Evolutionary conservation across 306 rosid species (phyloP), one percentile per base, ranked within the genome.

Genomic region (Glycine tomentella): DNA sequence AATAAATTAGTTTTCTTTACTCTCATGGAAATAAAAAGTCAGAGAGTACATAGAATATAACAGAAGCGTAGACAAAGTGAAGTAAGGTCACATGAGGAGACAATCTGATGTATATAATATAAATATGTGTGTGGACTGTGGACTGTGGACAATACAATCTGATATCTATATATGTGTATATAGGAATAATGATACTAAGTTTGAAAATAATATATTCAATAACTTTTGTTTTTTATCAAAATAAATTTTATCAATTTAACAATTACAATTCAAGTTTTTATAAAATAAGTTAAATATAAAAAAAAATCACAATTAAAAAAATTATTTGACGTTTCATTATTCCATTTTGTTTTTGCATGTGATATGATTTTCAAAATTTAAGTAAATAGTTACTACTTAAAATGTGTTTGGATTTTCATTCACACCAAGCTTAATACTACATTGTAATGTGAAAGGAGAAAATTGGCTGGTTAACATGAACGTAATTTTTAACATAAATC

Each of bases 1-100:
- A 62, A 50, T 10, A 38, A 55, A 13, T 48, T 85, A 44, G 13
- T 33, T 79, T 74, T 74, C 72, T 33, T 58, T 65, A 20, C 73
- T 53, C 61, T 12, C 45, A 62, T 11, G 55, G 62, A 83, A 51
- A 64, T 72, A 65, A 79, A 36, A 20, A 74, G 66, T 82, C 80
- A 76, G 78, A 80, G 63, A 50, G 79, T 80, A 70, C 33, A 13
- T 55, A 20, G 62, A 75, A 44, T 42, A 70, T 50, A 76, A 57
- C 65, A 45, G 46, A 9, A 69, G 31, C 52, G 17, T 75, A 76
- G 79, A 84, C 69, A 81, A 66, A 72, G 62, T 72, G 45, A 58
- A 56, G 77, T 58, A 72, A 56, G 77, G 14, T 77, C 85, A 85
- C 85, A 76, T 77, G 72, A 70, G 55, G 79, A 53, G 80, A 80